Evolutionary conservation across 306 rosid genomes (phyloP).

Genomic region (Pyrus pyrifolia): DNA sequence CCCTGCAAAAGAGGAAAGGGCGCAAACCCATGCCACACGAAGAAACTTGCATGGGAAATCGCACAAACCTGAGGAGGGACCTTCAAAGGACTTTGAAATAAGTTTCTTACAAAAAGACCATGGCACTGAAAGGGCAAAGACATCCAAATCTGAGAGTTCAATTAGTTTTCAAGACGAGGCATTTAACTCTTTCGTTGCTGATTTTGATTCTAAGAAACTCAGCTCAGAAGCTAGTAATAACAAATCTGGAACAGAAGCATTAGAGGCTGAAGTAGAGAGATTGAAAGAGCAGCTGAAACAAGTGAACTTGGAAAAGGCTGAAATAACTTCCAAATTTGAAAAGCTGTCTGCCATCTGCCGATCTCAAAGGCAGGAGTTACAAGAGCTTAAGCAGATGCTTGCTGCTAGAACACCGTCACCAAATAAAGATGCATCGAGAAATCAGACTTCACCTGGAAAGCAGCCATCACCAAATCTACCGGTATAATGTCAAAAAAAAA

Average conservation of each 20-base stretch:
- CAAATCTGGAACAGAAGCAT: conserved; percentile 48
- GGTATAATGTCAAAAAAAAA: conserved; percentile 25
- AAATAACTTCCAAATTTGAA: conserved; percentile 84
- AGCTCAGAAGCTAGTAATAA: conserved; percentile 36
- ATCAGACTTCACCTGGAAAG: conserved; percentile 34
- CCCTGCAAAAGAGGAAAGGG: conserved; percentile 35
- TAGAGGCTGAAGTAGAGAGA: conserved; percentile 71
- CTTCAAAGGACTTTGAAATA: conserved; percentile 59
- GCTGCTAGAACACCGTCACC: conserved; percentile 70
- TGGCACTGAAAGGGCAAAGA: conserved; percentile 25
- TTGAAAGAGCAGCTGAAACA: conserved; percentile 79
- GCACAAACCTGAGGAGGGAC: conserved; percentile 33
- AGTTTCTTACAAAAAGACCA: conserved; percentile 41
- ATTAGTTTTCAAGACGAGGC: conserved; percentile 48
- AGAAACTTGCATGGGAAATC: conserved; percentile 41
- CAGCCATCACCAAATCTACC: conserved; percentile 38
- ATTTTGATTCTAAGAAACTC: conserved; percentile 56
- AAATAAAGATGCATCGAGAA: conserved; percentile 40
- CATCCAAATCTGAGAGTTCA: conserved; percentile 38
- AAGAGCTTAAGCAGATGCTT: conserved; percentile 83
- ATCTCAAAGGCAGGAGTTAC: conserved; percentile 90
- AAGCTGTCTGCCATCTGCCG: conserved; percentile 92
- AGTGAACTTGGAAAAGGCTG: conserved; percentile 60
- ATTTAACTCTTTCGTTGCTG: conserved; percentile 78
- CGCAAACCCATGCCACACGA: conserved; percentile 31